phyloP scores from a whole-genome alignment of 495 filamentous ascomycete genomes.

The Penicillium egyptiacum region DNA sequence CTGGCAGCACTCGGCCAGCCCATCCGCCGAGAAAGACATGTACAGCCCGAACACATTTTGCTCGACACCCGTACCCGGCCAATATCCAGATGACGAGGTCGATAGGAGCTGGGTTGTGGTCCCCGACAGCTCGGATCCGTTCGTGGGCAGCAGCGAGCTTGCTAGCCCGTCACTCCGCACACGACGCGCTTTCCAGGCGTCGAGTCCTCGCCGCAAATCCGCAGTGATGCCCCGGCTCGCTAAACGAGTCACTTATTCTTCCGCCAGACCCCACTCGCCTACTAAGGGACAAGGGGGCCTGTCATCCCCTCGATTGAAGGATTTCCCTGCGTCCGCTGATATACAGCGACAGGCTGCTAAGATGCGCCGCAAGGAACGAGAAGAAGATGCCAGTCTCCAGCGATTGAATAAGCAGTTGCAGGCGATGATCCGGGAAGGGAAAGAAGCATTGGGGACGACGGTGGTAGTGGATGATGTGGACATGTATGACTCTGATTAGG shows the following conservation, averaged over 20 bases:
- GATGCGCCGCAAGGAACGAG: slow-evolving; percentile 67
- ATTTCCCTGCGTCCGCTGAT: slow-evolving; percentile 56
- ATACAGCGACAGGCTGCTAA: slow-evolving; percentile 66
- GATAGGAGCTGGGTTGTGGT: slow-evolving; percentile 76
- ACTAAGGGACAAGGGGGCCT: slow-evolving; percentile 33
- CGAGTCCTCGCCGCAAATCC: slow-evolving; percentile 32
- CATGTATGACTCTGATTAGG: slow-evolving; percentile 39
- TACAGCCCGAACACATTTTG: slow-evolving; percentile 12
- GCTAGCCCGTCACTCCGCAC: slow-evolving; percentile 24
- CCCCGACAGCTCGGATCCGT: slow-evolving; percentile 30
- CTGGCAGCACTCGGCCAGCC: slow-evolving; percentile 25
- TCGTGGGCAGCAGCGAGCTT: slow-evolving; percentile 14
- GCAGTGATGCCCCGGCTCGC: slow-evolving; percentile 25
- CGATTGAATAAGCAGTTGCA: slow-evolving; percentile 75
- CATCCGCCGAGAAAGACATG: slow-evolving; percentile 25
- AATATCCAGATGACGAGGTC: slow-evolving; percentile 54
- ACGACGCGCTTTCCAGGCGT: slow-evolving; percentile 26
- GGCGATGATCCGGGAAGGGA: slow-evolving; percentile 84
- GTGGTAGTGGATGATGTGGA: slow-evolving; percentile 66
- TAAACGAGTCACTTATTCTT: slow-evolving; percentile 33
- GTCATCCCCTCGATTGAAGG: slow-evolving; percentile 37
- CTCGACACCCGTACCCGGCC: slow-evolving; percentile 27
- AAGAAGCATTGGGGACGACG: slow-evolving; percentile 79
- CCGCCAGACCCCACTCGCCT: slow-evolving; percentile 38
- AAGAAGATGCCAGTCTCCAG: slow-evolving; percentile 74